Base-by-base conservation (phyloP, 2,329 filamentous ascomycete genomes). In the Ophiostoma ulmi region DNA sequence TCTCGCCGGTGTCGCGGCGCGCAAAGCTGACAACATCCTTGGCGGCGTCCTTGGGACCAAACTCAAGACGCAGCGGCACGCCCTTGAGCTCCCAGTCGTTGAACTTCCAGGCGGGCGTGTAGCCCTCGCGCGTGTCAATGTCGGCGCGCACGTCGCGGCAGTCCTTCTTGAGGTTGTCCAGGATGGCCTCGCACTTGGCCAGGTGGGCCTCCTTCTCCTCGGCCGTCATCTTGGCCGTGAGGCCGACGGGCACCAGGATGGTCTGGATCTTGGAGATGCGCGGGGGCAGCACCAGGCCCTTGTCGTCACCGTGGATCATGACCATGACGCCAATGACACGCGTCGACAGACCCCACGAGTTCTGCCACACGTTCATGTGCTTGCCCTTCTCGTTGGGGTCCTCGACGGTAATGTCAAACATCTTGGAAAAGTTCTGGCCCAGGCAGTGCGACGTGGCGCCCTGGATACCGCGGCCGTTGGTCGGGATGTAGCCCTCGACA, bases 301-400 rank as follows among this genome's bases (percentile, higher is more conserved):
- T 94, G 83, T 99, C 91, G 79, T 99, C 95, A 77, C 93, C 91
- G 82, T 99, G 95, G 73, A 97, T 93, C 89, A 99, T 95, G 77
- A 97, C 92, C 94, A 98, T 98, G 79, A 98, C 93, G 83, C 95
- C 96, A 75, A 99, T 97, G 71, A 94, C 93, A 79, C 95, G 93
- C 70, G 95, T 99, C 0, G 94, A 98, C 73, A 99, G 87, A 81
- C 95, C 95, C 95, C 95, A 99, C 17, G 93, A 97, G 84, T 99
- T 99, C 80, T 99, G 95, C 94, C 94, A 98, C 71, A 98, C 94
- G 78, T 94, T 84, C 71, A 97, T 83, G 77, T 93, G 90, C 75
- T 90, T 86, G 74, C 91, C 91, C 81, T 92, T 91, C 80, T 95
- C 86, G 72, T 85, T 84, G 35, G 95, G 95, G 78, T 99, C 94